phyloP scores from a whole-genome alignment of 768 basidiomycete species.

The Lentinus brumalis region DNA sequence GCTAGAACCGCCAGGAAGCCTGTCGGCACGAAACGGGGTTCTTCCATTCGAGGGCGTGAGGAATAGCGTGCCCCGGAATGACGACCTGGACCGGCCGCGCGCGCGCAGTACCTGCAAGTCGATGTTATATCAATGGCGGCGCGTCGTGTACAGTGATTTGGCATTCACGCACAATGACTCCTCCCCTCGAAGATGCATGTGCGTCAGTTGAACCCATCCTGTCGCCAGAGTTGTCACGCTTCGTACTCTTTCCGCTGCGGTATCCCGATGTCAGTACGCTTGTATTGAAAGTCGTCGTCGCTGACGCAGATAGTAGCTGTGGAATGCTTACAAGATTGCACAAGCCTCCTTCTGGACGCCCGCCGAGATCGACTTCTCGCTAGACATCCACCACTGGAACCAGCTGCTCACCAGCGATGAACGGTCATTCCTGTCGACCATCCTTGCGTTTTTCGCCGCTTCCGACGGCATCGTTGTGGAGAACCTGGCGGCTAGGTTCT shows the following conservation, averaged over 20 bases:
- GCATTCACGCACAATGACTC: too few relatives aligned
- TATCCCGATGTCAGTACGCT: not conserved
- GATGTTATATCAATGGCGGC: too few relatives aligned
- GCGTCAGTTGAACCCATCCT: too few relatives aligned
- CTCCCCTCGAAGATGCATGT: too few relatives aligned
- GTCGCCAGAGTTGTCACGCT: too few relatives aligned
- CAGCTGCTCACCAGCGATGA: conserved; percentile 55
- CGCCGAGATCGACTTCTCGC: conserved; percentile 36
- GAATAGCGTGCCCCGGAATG: too few relatives aligned
- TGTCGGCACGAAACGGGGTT: too few relatives aligned
- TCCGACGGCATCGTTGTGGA: conserved; percentile 57
- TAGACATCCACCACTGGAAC: conserved; percentile 46
- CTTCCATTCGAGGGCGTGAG: too few relatives aligned
- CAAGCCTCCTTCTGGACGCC: conserved; percentile 52
- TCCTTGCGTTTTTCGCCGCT: conserved; percentile 58
- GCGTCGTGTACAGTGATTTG: too few relatives aligned
- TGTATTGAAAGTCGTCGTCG: not conserved
- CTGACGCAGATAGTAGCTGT: conserved; percentile 38
- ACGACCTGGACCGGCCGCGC: too few relatives aligned
- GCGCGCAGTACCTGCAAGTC: too few relatives aligned
- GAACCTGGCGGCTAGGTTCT: conserved; percentile 54
- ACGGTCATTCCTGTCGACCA: conserved; percentile 50
- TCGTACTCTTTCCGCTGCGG: not conserved
- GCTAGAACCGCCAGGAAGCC: too few relatives aligned
- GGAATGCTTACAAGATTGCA: conserved; percentile 56